Conservation (phyloP, 768 basidiomycete genomes). For the Mycena latifolia region DNA sequence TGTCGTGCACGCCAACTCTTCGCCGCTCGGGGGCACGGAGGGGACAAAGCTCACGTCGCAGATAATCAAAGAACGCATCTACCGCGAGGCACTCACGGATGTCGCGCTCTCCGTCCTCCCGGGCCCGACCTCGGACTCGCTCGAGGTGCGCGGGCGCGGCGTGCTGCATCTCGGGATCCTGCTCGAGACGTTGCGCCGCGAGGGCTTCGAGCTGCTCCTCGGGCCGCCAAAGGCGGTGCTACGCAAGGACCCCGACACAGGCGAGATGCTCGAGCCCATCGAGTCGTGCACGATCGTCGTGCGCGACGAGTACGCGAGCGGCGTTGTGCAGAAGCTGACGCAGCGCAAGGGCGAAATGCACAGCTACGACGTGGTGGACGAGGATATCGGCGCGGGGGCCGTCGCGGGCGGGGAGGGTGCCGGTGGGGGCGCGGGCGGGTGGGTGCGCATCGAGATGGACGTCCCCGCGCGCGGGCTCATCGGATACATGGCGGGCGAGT, state of each 20-base stretch:
- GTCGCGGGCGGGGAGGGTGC: slow-evolving; percentile 26
- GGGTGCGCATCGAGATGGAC: slow-evolving; percentile 61
- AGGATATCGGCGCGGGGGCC: slow-evolving; percentile 39
- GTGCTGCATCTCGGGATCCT: slow-evolving; percentile 66
- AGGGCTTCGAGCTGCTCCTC: slow-evolving; percentile 61
- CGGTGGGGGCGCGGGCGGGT: slow-evolving; percentile 43
- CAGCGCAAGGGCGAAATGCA: slow-evolving; percentile 63
- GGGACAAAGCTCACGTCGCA: slow-evolving; percentile 64
- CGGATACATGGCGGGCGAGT: slow-evolving; percentile 66
- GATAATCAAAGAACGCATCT: slow-evolving; percentile 60
- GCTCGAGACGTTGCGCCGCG: slow-evolving; percentile 61
- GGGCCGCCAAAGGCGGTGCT: slow-evolving; percentile 65
- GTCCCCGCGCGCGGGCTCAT: slow-evolving; percentile 62
- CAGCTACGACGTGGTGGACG: slow-evolving; percentile 59
- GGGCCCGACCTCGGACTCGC: slow-evolving; percentile 61
- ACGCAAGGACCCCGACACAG: slow-evolving; percentile 55
- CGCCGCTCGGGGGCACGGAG: slow-evolving; percentile 59
- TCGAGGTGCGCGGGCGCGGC: slow-evolving; percentile 62
- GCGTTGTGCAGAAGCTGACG: slow-evolving; percentile 64
- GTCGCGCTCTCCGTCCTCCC: slow-evolving; percentile 63
- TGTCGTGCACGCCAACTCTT: slow-evolving; percentile 61
- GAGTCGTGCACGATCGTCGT: slow-evolving; percentile 61
- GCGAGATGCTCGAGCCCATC: slow-evolving; percentile 57
- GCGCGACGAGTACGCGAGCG: slow-evolving; percentile 59
- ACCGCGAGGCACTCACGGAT: slow-evolving; percentile 65